Conservation (phyloP, 139 green algal genomes). For the Mesostigma viride region DNA sequence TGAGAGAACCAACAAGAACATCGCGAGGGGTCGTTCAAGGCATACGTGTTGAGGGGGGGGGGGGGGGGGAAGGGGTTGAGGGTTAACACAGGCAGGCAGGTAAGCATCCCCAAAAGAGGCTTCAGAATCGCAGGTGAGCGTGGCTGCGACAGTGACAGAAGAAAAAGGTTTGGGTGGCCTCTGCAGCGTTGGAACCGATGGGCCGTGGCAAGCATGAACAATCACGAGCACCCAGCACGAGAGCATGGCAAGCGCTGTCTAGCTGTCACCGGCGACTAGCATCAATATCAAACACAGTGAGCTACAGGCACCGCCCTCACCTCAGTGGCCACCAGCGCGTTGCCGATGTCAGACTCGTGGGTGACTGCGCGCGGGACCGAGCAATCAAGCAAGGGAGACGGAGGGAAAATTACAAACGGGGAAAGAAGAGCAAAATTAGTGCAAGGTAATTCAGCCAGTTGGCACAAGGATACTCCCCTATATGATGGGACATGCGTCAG, state of each 20-base stretch:
- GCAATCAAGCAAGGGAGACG: too few species aligned
- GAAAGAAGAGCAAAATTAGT: slow-evolving; percentile 1
- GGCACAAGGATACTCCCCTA: too few species aligned
- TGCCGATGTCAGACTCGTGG: slow-evolving; percentile 36
- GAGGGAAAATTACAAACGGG: too few species aligned
- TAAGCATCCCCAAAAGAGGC: background rate
- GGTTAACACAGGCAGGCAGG: background rate
- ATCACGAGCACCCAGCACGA: background rate
- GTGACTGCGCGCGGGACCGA: slow-evolving; percentile 16
- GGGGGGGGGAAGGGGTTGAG: background rate
- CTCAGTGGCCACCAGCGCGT: slow-evolving; percentile 75
- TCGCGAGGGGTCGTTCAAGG: background rate
- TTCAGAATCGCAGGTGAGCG: background rate
- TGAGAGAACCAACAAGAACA: background rate
- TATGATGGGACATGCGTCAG: too few species aligned
- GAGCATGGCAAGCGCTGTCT: background rate
- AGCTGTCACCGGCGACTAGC: background rate
- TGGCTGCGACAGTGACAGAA: background rate
- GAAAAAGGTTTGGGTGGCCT: background rate
- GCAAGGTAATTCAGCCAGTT: too few species aligned
- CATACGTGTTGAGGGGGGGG: background rate
- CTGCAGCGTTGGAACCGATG: background rate
- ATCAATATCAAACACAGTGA: background rate
- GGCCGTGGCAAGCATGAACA: background rate
- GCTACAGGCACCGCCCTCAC: slow-evolving; percentile 32